Evolutionary conservation across 176 grass and related monocot species (phyloP).

Genomic region (Avena atlantica): DNA sequence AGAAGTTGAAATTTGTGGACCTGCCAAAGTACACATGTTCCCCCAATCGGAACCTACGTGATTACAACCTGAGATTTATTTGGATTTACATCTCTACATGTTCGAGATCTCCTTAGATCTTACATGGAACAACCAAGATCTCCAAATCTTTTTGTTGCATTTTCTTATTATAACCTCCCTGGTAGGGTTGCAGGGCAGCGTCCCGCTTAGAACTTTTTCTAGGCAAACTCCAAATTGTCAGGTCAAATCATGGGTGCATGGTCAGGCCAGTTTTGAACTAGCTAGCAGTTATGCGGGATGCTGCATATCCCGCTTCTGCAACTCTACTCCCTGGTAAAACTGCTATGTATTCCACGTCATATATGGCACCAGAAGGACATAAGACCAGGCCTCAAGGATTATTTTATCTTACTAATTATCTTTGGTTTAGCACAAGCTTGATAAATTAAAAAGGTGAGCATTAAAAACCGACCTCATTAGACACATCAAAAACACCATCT

Average conservation of each 20-base stretch:
- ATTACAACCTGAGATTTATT: neutral
- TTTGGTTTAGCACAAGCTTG: constrained; percentile 13
- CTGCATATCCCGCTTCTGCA: too few species aligned
- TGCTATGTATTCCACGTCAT: neutral
- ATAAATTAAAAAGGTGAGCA: neutral
- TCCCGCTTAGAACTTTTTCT: too few species aligned
- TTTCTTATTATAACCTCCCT: neutral
- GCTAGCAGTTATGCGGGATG: too few species aligned
- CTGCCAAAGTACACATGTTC: neutral
- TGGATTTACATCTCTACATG: neutral
- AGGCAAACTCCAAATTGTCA: too few species aligned
- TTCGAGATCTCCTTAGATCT: neutral
- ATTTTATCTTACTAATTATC: constrained; percentile 3
- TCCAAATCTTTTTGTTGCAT: neutral
- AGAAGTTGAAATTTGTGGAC: neutral
- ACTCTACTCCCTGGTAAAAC: neutral
- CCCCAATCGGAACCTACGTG: neutral
- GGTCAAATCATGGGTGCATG: too few species aligned
- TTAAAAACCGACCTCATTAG: constrained; percentile 67
- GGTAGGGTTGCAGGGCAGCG: neutral
- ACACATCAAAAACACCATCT: constrained; percentile 83
- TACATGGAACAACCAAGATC: constrained; percentile 5
- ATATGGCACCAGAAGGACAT: neutral
- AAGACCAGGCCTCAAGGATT: neutral
- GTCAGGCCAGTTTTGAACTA: too few species aligned